Evolutionary conservation across 768 basidiomycete species (phyloP).

Genomic region (Naganishia kalamii): DNA sequence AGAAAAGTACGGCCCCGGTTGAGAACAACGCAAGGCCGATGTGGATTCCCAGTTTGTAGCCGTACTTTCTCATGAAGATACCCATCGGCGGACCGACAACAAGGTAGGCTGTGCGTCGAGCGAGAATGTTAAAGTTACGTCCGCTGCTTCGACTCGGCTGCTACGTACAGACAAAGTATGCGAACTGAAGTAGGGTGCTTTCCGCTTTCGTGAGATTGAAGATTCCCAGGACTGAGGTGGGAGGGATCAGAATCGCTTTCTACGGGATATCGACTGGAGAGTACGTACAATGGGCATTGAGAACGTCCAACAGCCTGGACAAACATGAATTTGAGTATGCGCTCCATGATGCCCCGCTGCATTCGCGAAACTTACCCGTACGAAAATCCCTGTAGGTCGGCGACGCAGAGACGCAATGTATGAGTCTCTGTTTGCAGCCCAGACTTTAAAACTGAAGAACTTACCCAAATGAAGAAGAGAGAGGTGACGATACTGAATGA

Average conservation of each 20-base stretch:
- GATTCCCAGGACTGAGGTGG: slow-evolving; percentile 16
- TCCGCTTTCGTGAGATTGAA: slow-evolving; percentile 26
- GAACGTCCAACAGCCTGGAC: slow-evolving; percentile 19
- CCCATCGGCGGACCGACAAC: slow-evolving; percentile 27
- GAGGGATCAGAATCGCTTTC: not conserved
- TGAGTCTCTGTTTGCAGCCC: not conserved
- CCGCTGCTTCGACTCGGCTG: not conserved
- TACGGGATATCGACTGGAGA: not conserved
- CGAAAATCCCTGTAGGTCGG: not conserved
- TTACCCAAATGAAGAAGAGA: slow-evolving; percentile 23
- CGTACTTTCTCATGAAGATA: slow-evolving; percentile 31
- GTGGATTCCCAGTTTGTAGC: slow-evolving; percentile 33
- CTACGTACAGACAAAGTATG: slow-evolving; percentile 27
- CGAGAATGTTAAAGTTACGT: not conserved
- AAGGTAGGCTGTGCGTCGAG: slow-evolving; percentile 22
- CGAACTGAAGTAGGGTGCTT: slow-evolving; percentile 30
- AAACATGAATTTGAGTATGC: not conserved
- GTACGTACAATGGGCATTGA: slow-evolving; percentile 17
- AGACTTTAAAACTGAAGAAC: not conserved
- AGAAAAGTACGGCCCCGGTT: slow-evolving; percentile 29
- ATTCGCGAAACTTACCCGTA: not conserved
- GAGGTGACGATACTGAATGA: slow-evolving; percentile 21
- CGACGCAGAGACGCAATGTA: not conserved
- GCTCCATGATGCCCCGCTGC: not conserved
- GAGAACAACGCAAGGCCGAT: slow-evolving; percentile 29